phyloP scores from a whole-genome alignment of 2,329 filamentous ascomycete species.

The Colletotrichum magnum region DNA sequence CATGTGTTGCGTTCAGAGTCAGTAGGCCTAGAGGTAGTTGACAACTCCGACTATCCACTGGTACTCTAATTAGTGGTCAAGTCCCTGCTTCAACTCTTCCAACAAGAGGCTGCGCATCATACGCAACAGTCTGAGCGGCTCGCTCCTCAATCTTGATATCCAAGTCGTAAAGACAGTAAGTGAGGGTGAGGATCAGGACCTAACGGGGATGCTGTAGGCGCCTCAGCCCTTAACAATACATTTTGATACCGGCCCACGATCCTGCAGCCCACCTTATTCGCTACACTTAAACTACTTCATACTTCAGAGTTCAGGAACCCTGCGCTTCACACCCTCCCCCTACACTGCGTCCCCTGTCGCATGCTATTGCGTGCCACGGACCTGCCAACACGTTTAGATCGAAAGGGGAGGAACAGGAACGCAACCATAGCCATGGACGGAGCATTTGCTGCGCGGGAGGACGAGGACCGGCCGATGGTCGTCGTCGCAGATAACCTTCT shows the following conservation, averaged over 20 bases:
- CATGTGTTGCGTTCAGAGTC: background rate
- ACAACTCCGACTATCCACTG: too few species aligned
- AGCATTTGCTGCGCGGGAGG: too few species aligned
- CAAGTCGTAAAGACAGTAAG: background rate
- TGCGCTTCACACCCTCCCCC: slow-evolving; percentile 5
- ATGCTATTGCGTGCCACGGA: slow-evolving; percentile 1
- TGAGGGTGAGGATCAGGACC: background rate
- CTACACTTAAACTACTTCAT: background rate
- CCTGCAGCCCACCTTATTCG: background rate
- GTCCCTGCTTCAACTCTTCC: too few species aligned
- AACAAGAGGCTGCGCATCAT: too few species aligned
- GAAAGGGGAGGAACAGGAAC: background rate
- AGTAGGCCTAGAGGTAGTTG: too few species aligned
- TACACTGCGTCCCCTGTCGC: background rate
- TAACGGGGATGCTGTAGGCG: background rate
- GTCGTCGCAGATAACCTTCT: slow-evolving; percentile 18
- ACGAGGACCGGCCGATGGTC: background rate
- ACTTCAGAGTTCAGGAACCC: slow-evolving; percentile 7
- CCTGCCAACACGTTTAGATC: background rate
- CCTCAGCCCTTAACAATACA: background rate
- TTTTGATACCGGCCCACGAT: background rate
- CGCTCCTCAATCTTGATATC: background rate
- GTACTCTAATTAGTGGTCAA: too few species aligned
- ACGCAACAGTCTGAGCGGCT: background rate
- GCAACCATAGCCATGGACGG: too few species aligned